phyloP scores from a whole-genome alignment of 2,329 filamentous ascomycete species.

The Blumeria graminis region DNA sequence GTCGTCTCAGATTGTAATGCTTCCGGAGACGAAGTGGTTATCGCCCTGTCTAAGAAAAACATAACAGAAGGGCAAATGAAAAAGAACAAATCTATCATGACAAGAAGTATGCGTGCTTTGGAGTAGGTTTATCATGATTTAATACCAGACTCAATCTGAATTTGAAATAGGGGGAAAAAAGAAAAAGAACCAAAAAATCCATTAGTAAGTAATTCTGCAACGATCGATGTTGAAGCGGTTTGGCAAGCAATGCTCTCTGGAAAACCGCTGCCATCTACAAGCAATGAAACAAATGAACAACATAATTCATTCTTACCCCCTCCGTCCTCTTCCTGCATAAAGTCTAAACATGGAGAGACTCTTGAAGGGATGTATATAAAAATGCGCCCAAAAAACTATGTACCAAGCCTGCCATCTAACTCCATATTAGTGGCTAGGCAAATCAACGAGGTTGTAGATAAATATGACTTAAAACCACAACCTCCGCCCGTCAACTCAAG shows the following conservation, averaged over 20 bases:
- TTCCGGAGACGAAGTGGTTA: conserved; percentile 49
- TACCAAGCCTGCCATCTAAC: conserved; percentile 11
- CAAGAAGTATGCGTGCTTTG: conserved; percentile 40
- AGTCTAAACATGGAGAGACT: background rate
- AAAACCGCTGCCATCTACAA: conserved; percentile 7
- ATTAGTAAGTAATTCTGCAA: conserved; percentile 19
- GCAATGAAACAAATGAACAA: conserved; percentile 1
- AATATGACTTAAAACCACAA: conserved; percentile 48
- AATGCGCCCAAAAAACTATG: background rate
- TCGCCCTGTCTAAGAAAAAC: conserved; percentile 32
- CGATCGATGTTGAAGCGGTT: conserved; percentile 45
- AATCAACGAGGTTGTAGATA: conserved; percentile 52
- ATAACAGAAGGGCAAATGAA: conserved; percentile 17
- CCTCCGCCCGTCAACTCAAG: conserved; percentile 38
- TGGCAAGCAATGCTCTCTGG: conserved; percentile 41
- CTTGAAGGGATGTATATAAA: background rate
- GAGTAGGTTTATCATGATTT: conserved; percentile 22
- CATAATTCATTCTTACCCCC: conserved; percentile 1
- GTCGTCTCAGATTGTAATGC: conserved; percentile 31
- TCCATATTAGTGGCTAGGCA: conserved; percentile 37
- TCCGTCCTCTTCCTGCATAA: conserved; percentile 1
- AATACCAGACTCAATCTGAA: background rate
- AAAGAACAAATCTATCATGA: conserved; percentile 28
- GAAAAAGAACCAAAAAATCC: conserved; percentile 9
- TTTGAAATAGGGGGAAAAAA: conserved; percentile 5